Evolutionary conservation across 2,329 filamentous ascomycete species (phyloP).

Genomic region (Clonostachys sp.): DNA sequence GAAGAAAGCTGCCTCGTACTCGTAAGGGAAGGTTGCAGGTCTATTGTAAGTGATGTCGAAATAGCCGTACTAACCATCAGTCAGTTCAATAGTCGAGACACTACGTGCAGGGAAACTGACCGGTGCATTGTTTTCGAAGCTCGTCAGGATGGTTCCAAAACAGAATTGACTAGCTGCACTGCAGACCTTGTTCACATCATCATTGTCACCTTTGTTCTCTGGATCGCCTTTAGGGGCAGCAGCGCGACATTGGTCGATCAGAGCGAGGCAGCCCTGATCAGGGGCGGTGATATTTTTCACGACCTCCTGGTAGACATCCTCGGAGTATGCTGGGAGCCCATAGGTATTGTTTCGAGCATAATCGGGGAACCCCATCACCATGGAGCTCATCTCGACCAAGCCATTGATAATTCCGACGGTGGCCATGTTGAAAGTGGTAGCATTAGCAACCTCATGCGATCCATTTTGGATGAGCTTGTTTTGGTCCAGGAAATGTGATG

Average conservation of each 20-base stretch:
- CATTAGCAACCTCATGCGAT: conserved; percentile 12
- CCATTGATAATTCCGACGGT: conserved; percentile 66
- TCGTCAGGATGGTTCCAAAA: neutral
- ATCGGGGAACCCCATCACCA: conserved; percentile 46
- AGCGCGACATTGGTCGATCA: conserved; percentile 43
- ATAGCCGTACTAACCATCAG: neutral
- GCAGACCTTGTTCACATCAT: conserved; percentile 38
- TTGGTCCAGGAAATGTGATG: conserved; percentile 5
- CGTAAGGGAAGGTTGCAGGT: conserved; percentile 52
- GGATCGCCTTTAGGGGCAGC: conserved; percentile 23
- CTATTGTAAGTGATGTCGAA: conserved; percentile 52
- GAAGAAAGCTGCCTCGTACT: conserved; percentile 57
- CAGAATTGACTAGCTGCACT: conserved; percentile 34
- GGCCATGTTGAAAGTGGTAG: conserved; percentile 43
- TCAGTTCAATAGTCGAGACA: neutral
- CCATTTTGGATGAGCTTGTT: conserved; percentile 5
- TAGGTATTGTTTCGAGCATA: conserved; percentile 63
- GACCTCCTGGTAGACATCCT: conserved; percentile 21
- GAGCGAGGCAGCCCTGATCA: conserved; percentile 40
- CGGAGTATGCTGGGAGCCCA: conserved; percentile 49
- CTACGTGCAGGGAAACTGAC: neutral
- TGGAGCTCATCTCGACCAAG: conserved; percentile 56
- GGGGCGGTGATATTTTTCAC: conserved; percentile 6
- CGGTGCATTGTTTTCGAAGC: neutral
- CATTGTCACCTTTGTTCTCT: conserved; percentile 27